Evolutionary conservation across 495 filamentous ascomycete genomes (phyloP).

Genomic region (Copromyces sp.): DNA sequence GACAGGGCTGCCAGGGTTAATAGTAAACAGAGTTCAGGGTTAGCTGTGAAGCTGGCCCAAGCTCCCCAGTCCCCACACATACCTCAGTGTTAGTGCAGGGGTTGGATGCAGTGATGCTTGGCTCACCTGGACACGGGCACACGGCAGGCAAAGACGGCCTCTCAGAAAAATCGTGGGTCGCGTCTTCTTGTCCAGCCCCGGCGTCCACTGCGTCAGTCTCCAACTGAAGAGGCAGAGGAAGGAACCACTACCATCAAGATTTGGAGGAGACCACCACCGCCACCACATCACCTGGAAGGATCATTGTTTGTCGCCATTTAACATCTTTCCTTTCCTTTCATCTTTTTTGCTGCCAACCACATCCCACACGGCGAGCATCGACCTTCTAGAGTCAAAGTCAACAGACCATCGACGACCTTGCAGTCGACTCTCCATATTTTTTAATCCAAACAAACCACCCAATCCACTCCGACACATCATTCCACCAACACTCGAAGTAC

Average conservation of each 20-base stretch:
- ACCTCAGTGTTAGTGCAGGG: background rate
- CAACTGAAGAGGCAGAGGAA: background rate
- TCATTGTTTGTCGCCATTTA: background rate
- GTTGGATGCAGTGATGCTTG: slow-evolving; percentile 4
- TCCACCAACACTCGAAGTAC: background rate
- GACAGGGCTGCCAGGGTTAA: slow-evolving; percentile 1
- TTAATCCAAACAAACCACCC: background rate
- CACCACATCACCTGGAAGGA: too few species aligned
- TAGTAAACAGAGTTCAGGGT: background rate
- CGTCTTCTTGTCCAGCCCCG: slow-evolving; percentile 5
- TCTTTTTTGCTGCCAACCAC: background rate
- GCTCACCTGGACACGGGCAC: slow-evolving; percentile 6
- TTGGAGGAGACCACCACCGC: background rate
- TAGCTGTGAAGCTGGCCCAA: slow-evolving; percentile 15
- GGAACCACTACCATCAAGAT: background rate
- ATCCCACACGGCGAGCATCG: background rate
- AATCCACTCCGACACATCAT: background rate
- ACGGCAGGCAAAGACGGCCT: slow-evolving; percentile 2
- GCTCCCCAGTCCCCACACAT: slow-evolving; percentile 14
- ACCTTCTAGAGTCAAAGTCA: background rate
- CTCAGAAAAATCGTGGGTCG: slow-evolving; percentile 22
- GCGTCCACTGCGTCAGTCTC: background rate
- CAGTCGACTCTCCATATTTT: background rate
- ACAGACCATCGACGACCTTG: background rate
- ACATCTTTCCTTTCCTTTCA: background rate